Evolutionary conservation across 495 filamentous ascomycete genomes (phyloP), one percentile per base, ranked within the genome.

Genomic region (Cudoniella acicularis): DNA sequence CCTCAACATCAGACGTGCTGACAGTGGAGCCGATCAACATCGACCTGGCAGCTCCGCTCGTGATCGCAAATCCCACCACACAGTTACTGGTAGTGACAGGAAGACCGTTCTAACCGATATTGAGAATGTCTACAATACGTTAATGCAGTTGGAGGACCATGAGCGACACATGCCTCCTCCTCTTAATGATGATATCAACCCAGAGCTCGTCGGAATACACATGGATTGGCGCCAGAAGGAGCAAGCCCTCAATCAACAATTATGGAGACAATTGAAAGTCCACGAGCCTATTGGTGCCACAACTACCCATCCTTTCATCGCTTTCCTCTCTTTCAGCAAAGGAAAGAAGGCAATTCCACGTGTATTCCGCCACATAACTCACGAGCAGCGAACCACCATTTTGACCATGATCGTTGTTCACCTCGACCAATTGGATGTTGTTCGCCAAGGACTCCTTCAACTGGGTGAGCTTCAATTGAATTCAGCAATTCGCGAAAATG

Each of bases 401-500:
- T 80, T 98, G 27, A 98, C 95, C 4, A 91, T 98, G 79, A 94
- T 98, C 64, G 82, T 96, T 49, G 83, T 97, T n/a, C 89, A 98
- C 67, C 83, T 99, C 53, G 95, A 97, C 67, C 81, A 83, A 53
- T 77, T 99, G 41, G 91, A 97, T 64, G 94, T 99, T 42, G 86
- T 99, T 56, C 87, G 87, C 47, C 75, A 81, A 48, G 91, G 88
- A 18, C 84, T 92, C 63, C 79, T 87, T 9, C 78, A 79, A 11
- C 82, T 83, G 2, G 85, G 81, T 25, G 87, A 90, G 56, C 84
- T 83, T 6, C 86, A 85, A 57, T 78, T 90, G 9, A 84, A 87
- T 41, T 72, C 84, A 8, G 80, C 82, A 3, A 84, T 91, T 59
- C 88, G 91, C 24, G 93, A 98, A 70, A 91, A 92, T 55, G 85